Evolutionary conservation across 2,329 filamentous ascomycete genomes (phyloP), one percentile per base, ranked within the genome.

Genomic region (Hypoxylon sp.): DNA sequence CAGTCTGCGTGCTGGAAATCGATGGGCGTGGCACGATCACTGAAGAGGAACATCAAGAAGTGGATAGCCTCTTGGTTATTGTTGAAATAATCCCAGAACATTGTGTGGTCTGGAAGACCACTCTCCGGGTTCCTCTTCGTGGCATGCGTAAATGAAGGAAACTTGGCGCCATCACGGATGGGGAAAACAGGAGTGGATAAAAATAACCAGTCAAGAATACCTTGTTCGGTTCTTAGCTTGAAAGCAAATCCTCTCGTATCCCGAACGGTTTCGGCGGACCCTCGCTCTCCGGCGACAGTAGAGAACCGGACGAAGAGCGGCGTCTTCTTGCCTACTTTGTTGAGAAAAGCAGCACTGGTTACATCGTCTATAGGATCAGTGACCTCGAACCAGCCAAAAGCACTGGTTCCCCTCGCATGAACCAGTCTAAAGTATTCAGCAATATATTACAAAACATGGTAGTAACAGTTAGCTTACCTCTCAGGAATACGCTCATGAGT

Each of bases 181-280:
- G 93, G 93, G 83, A 93, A 93, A 2, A 92, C 88, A 0, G 91
- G 91, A 0, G 90, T 92, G 76, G 93, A 93, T 78, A 91, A 91
- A 68, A 87, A 88, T 9, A 92, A 89, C 78, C 89, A 84, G 74
- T 92, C 90, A 85, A 87, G 91, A 72, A 92, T 92, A 21, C 90
- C 90, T 72, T 93, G 87, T 14, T 90, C 87, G 0, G 90, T 93
- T 41, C 89, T 85, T 79, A 93, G 90, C 80, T 93, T 93, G 69
- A 92, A 83, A 1, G 90, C 85, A 74, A 93, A 93, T 0, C 91
- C 91, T 74, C 90, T 84, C 9, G 90, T 90, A 70, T 93, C 91
- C 65, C 91, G 87, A 38, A 71, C 72, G 13, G 60, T 69, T 25
- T 73, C 72, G 13, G 71, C 68, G 1, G 72, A 73, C 3, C 91